Percentiles rank a stretch among this genome's conserved stretches.
These are phyloP conservation scores for Lactarius deliciosus DNA, from an alignment of 768 basidiomycete species.

Conservation along the genomic window DNA sequence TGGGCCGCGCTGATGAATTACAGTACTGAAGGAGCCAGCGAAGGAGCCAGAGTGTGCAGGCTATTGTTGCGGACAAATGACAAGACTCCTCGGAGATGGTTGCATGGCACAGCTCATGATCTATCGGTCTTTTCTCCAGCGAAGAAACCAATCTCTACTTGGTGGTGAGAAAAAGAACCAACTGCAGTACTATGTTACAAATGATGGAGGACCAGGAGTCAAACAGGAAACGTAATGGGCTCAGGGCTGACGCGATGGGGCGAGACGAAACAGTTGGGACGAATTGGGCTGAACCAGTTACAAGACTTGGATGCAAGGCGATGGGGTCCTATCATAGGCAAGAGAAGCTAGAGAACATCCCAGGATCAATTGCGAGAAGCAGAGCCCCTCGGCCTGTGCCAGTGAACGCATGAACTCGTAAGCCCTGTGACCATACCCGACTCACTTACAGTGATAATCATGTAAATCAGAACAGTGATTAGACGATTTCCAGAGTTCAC, in stretches of 20 bases:
- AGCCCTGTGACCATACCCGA: background rate
- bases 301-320: background rate
- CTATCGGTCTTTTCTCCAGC: background rate
- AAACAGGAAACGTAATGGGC: background rate
- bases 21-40: no score
- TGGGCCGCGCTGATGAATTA: no score
- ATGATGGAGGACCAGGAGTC: background rate
- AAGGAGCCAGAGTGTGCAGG: background rate
- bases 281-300: background rate
- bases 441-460: no score
- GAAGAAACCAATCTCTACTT: background rate
- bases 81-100: no score
- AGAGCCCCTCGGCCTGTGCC: background rate
- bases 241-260: background rate
- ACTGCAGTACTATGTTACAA: no score
- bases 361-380: background rate
- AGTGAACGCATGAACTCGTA: background rate
- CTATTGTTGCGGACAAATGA: background rate
- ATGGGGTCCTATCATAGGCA: background rate
- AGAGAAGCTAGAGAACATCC: background rate
- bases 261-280: background rate
- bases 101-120: background rate
- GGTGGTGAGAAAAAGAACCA: background rate
- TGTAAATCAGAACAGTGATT: no score
- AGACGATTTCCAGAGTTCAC: no score